Conservation (phyloP, 1,284 basidiomycete species). For the Xanthoconium separans region DNA sequence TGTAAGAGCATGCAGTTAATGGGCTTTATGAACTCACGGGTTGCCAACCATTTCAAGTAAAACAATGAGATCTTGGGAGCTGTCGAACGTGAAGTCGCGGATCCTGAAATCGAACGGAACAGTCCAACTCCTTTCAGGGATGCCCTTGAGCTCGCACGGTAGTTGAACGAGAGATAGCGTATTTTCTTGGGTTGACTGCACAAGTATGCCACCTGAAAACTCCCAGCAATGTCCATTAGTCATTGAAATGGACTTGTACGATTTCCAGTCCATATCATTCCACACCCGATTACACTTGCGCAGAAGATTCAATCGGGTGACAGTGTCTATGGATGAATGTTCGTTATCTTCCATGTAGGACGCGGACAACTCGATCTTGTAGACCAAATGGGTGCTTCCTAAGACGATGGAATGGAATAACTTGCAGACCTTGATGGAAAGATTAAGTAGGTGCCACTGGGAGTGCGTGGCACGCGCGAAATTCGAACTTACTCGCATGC, state of each 20-base stretch:
- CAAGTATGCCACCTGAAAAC: constrained; percentile 57
- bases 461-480: not conserved
- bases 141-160: constrained; percentile 48
- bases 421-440: constrained; percentile 43
- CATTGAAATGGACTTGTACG: constrained; percentile 39
- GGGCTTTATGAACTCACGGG: constrained; percentile 17
- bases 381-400: constrained; percentile 39
- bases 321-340: constrained; percentile 24
- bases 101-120: constrained; percentile 40
- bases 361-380: constrained; percentile 51
- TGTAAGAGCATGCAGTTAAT: not conserved
- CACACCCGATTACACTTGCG: constrained; percentile 44
- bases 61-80: constrained; percentile 56
- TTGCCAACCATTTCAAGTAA: constrained; percentile 39
- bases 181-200: constrained; percentile 35
- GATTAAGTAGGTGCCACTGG: not conserved
- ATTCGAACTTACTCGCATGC: constrained; percentile 24
- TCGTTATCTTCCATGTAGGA: constrained; percentile 46
- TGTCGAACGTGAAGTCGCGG: constrained; percentile 64
- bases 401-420: constrained; percentile 42
- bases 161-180: constrained; percentile 43
- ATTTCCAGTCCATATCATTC: constrained; percentile 42
- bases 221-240: constrained; percentile 47
- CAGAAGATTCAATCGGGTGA: constrained; percentile 41
- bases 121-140: constrained; percentile 49